Percentiles rank a stretch among this genome's conserved stretches.
Conservation (phyloP, 257 asterid species). For the Solanum rostratum region DNA sequence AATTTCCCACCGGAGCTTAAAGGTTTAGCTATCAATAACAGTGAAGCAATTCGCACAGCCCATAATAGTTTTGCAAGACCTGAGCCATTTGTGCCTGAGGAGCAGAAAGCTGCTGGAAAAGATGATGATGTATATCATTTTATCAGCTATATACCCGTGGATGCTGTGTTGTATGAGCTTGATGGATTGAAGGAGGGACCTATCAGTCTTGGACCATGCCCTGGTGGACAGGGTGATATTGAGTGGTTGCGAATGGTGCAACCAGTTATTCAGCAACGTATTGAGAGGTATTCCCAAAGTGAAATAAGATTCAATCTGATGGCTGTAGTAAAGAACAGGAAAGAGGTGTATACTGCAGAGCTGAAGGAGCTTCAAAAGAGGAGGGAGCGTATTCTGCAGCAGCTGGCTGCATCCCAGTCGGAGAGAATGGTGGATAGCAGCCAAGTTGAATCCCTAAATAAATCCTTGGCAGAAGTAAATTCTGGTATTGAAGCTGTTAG, state of each 20-base stretch:
- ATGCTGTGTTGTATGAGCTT: conserved; percentile 87
- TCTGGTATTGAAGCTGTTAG: conserved; percentile 77
- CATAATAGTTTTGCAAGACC: conserved; percentile 96
- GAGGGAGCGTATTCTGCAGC: conserved; percentile 73
- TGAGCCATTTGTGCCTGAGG: conserved; percentile 89
- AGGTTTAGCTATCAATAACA: conserved; percentile 88
- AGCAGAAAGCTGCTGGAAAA: conserved; percentile 71
- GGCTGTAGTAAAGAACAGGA: conserved; percentile 86
- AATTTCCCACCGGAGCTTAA: conserved; percentile 90
- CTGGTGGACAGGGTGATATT: conserved; percentile 54
- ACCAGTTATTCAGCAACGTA: conserved; percentile 88
- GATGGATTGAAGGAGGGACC: conserved; percentile 98
- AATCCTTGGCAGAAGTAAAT: conserved; percentile 53
- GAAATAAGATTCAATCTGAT: conserved; percentile 88
- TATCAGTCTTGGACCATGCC: conserved; percentile 77
- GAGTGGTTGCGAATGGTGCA: conserved; percentile 80
- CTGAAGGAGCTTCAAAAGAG: conserved; percentile 87
- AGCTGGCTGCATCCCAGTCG: conserved; percentile 54
- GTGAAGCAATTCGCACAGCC: conserved; percentile 93
- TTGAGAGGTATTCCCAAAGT: conserved; percentile 71
- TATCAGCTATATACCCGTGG: conserved; percentile 90
- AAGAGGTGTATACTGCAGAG: conserved; percentile 71
- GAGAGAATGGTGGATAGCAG: conserved; percentile 66
- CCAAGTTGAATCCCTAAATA: conserved; percentile 52
- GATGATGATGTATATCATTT: conserved; percentile 96